Base-by-base conservation (phyloP, 2,329 filamentous ascomycete genomes). In the Colletotrichum liaoningense region DNA sequence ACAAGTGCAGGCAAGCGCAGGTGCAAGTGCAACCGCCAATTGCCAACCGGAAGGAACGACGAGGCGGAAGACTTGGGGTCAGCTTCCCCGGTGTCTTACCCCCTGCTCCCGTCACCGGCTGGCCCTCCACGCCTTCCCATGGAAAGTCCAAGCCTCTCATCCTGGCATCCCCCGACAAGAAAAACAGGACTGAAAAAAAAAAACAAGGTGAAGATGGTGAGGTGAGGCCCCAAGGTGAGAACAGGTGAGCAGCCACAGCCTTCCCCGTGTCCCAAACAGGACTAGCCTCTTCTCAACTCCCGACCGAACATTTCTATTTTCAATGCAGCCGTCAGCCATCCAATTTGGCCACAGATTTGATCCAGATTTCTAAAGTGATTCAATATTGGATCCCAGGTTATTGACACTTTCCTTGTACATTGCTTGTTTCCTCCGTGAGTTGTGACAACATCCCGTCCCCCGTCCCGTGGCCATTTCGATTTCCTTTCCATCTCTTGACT, bases 231-330 rank as follows among this genome's bases (percentile, higher is more conserved):
- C 2, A 38, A 35, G 26, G 62, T 35, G 46, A 54, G 63, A 33
- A 24, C 52, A 56, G 49, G 35, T 59, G 54, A 70, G 33, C 67
- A 59, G 55, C 62, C 54, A 49, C 62, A 56, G 63, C 63, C 65
- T 16, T 52, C 33, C 42, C 42, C 28, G 63, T 16, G 33, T 26
- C 67, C 71, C 6, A 26, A 73, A 52, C 14, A 28, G 35, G 19
- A 62, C 49, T 71, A 71, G 67, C 38, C 54, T 30, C 11, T 5
- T 22, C 35, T 66, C 60, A 73, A 71, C 55, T 73, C 70, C 66
- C 70, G 69, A 55, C 55, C 14, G 52, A 28, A 33, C 4, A 38
- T 55, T 71, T 70, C 71, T 66, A 73, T 71, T 71, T 70, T 49
- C 46, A 52, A 62, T 57, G 24, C 49, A 69, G 49, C 59, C 30